A percentile compares a stretch with the other conserved stretches of the same genome.
phyloP scores from a whole-genome alignment of 257 asterid genomes.

The Leonotis leonurus region DNA sequence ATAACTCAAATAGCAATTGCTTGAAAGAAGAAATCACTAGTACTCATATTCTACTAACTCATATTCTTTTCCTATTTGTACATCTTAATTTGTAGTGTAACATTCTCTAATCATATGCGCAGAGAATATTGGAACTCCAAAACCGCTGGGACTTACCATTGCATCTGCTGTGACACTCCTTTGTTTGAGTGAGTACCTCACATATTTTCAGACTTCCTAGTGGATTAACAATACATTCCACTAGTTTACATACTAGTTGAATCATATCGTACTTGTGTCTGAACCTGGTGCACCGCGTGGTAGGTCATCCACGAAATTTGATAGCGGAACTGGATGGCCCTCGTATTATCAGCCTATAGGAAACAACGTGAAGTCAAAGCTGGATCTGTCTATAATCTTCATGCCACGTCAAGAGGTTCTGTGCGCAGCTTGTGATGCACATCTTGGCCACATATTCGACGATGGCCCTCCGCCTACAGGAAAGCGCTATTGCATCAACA shows the following conservation, averaged over 20 bases:
- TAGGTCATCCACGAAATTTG: constrained; percentile 86
- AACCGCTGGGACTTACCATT: constrained; percentile 73
- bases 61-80: background rate
- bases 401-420: constrained; percentile 90
- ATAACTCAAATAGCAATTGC: background rate
- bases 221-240: background rate
- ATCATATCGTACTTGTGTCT: background rate
- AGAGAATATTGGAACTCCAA: constrained; percentile 92
- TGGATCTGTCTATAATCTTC: constrained; percentile 76
- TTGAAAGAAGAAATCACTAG: background rate
- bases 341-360: constrained; percentile 74
- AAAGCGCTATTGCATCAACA: constrained; percentile 81
- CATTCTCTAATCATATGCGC: constrained; percentile 11
- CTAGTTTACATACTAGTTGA: background rate
- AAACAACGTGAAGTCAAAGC: constrained; percentile 73
- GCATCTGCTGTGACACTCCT: constrained; percentile 89
- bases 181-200: constrained; percentile 57
- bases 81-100: background rate
- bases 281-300: constrained; percentile 8
- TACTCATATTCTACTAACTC: background rate
- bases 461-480: constrained; percentile 95
- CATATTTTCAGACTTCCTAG: background rate
- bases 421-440: constrained; percentile 81
- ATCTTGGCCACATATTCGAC: constrained; percentile 83
- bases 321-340: constrained; percentile 98